Conservation (phyloP, 768 basidiomycete species). For the Lentinula aciculospora region DNA sequence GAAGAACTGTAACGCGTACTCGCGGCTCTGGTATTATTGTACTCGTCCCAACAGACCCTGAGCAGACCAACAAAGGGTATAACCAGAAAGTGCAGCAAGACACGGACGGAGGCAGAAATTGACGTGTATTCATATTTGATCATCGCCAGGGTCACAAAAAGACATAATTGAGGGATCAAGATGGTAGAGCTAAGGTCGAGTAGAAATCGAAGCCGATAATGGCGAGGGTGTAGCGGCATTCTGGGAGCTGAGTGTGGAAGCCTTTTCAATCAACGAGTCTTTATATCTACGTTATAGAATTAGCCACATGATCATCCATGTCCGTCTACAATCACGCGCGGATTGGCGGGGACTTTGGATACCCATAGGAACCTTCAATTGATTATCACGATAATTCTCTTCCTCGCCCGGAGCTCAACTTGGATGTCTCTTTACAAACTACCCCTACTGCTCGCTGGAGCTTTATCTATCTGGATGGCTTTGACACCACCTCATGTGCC, state of each 20-base stretch:
- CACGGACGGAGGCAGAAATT: neutral
- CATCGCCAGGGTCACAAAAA: neutral
- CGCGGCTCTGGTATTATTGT: neutral
- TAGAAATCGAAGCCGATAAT: neutral
- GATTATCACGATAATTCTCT: too few relatives aligned
- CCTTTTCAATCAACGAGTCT: too few relatives aligned
- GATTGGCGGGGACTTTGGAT: too few relatives aligned
- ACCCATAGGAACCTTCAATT: too few relatives aligned
- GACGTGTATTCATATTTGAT: neutral
- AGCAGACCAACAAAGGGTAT: neutral
- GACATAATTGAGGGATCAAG: neutral
- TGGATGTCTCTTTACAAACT: neutral
- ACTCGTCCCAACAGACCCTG: neutral
- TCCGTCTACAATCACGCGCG: too few relatives aligned
- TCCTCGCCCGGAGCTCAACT: neutral
- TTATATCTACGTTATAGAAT: too few relatives aligned
- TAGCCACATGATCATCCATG: too few relatives aligned
- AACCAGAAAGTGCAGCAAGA: neutral
- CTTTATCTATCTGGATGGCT: neutral
- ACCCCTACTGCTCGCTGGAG: neutral
- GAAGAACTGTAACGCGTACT: neutral
- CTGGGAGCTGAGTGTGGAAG: neutral
- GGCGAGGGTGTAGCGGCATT: neutral
- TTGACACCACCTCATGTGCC: neutral
- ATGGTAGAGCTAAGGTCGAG: neutral